These are phyloP conservation scores for Penicillium malachiteum DNA, from an alignment of 495 filamentous ascomycete species.

Conservation along the genomic window DNA sequence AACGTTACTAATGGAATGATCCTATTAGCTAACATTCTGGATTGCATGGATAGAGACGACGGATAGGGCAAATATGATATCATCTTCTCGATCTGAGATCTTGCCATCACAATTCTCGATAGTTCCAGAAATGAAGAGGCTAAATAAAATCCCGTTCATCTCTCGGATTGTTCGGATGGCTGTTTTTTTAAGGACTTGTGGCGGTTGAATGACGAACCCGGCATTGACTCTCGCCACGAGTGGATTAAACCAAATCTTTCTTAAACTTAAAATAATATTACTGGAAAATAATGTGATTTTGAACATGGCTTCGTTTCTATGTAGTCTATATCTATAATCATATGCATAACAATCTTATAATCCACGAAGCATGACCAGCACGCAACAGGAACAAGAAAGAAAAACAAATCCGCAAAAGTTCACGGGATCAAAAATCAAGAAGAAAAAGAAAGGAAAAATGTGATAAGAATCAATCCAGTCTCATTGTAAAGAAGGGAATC, in stretches of 20 bases:
- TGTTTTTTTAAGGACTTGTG: too few species aligned
- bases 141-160: too few species aligned
- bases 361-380: slow-evolving; percentile 3
- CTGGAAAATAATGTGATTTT: background rate
- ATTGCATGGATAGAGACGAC: too few species aligned
- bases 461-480: background rate
- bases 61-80: too few species aligned
- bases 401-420: background rate
- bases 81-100: too few species aligned
- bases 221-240: background rate
- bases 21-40: too few species aligned
- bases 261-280: too few species aligned
- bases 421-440: background rate
- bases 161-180: too few species aligned
- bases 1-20: too few species aligned
- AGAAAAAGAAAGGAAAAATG: background rate
- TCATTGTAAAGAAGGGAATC: background rate
- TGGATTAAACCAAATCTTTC: background rate
- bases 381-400: slow-evolving; percentile 1
- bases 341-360: background rate
- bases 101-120: too few species aligned
- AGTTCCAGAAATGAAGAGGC: too few species aligned
- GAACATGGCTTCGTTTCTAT: background rate
- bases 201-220: too few species aligned
- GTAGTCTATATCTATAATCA: slow-evolving; percentile 2